Base-by-base conservation (phyloP, 1,284 basidiomycete genomes). In the Pyrrhoderma lamaoense region DNA sequence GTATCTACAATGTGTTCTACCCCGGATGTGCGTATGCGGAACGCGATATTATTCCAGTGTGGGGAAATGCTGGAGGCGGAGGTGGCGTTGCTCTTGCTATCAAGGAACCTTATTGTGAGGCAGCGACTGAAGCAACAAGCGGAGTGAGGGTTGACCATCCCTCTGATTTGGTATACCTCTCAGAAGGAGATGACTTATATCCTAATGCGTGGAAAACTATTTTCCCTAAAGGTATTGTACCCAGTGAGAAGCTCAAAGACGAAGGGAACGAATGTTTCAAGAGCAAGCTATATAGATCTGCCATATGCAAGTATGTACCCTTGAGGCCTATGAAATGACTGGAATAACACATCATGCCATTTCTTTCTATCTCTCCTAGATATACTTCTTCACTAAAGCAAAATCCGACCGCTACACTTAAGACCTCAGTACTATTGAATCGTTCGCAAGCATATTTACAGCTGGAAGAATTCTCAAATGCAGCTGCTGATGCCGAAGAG, bases 31-130 rank as follows among this genome's bases (percentile, higher is more conserved):
- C 22, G 11, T 16, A 22, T 1, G 40, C 37, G 25, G 16, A 27
- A 8, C 48, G 45, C 3, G 45, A 55, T 23, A 38, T 55, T 1
- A 40, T 55, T 21, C 49, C 53, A 14, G 23, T 40, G 7, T 31
- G 27, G 27, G 27, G 27, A 5, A 31, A 31, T 31, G 27, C 27
- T 31, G 27, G 27, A 5, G 27, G 27, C 11, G 27, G 27, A 11
- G 27, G 27, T 31, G 49, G 53, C 3, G 19, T 45, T 19, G 25
- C 42, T 27, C 31, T 55, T n/a, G 53, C 53, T 21, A 47, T 55
- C 40, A 55, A 55, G 39, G 53, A 51, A 25, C 53, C 53, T 14
- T 55, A 55, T 37, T 55, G 53, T 23, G 53, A 55, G 16, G 53
- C 53, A 3, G 49, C 53, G 9, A 46, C 38, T 8, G 53, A 55